Base-by-base conservation (phyloP, 2,329 filamentous ascomycete species). In the Zymoseptoria brevis region DNA sequence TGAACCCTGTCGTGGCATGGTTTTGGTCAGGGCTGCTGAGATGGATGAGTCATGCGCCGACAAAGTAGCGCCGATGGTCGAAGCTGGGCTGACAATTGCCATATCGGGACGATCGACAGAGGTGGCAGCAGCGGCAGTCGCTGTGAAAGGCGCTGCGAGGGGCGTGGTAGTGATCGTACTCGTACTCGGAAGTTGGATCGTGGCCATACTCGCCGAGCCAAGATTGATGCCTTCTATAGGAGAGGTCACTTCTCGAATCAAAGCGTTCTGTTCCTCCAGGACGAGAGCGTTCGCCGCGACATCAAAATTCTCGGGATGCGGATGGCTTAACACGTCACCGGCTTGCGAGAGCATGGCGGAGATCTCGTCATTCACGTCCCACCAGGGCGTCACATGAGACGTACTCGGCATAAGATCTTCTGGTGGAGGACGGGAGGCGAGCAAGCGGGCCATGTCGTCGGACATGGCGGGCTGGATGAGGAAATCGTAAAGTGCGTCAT, bases 381-480 rank as follows among this genome's bases (percentile, higher is more conserved):
- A 51, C 50, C 50, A 51, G 50, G 50, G 50, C 8, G 19, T 51
- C 22, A 21, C 16, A 11, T 51, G 16, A 51, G 50, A 19, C 19
- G 50, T 19, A 9, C 22, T 51, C 8, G 50, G 22, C 16, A 24
- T 51, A 19, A 51, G 50, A 19, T 21, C 9, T 13, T 51, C 19
- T 51, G 5, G 50, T 8, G 50, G 50, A 21, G 19, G 50, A 19
- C 19, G 51, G 19, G 22, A 19, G 51, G 55, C 41, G n/a, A 54
- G 51, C 8, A 53, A 55, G 7, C 57, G 52, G 4, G 58, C 51
- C 49, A 54, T 56, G 50, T 57, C 55, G 19, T 60, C 58, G 51
- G 56, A 57, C 19, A 60, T 45, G 26, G 41, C 51, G 19, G 21
- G 19, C 26, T 24, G 51, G 7, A n/a, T 45, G 16, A 45, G 35